These are phyloP conservation scores for Albophoma yamanashiensis DNA, from an alignment of 2,329 filamentous ascomycete species.

Conservation along the genomic window DNA sequence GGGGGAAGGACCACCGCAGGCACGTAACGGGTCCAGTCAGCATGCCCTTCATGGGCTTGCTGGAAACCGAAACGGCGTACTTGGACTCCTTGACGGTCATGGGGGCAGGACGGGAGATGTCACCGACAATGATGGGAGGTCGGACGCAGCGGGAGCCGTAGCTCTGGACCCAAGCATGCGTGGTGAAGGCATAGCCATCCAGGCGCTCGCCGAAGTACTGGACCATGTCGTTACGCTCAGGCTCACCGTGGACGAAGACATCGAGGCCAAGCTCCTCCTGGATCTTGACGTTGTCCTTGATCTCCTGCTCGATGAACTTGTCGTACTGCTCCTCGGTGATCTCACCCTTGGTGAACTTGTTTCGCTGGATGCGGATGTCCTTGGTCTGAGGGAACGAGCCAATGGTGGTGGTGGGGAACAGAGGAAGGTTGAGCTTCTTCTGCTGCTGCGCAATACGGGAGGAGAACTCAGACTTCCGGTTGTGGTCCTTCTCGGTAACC, in stretches of 20 bases:
- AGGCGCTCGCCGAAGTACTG: slow-evolving; percentile 99
- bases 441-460: slow-evolving; percentile 79
- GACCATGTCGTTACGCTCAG: slow-evolving; percentile 99
- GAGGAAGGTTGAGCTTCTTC: slow-evolving; percentile 82
- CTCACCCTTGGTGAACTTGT: slow-evolving; percentile 98
- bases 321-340: slow-evolving; percentile 90
- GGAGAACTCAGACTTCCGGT: slow-evolving; percentile 85
- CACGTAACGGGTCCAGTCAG: slow-evolving; percentile 98
- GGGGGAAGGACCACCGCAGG: slow-evolving; percentile 98
- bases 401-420: slow-evolving; percentile 98
- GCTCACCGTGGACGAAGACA: slow-evolving; percentile 96
- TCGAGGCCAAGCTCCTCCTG: slow-evolving; percentile 97
- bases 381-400: slow-evolving; percentile 99
- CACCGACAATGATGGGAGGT: slow-evolving; percentile 95
- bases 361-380: slow-evolving; percentile 92
- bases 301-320: slow-evolving; percentile 99
- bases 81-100: slow-evolving; percentile 99
- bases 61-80: slow-evolving; percentile 90
- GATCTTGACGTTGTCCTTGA: slow-evolving; percentile 86
- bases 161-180: slow-evolving; percentile 96
- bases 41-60: slow-evolving; percentile 99
- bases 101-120: slow-evolving; percentile 89
- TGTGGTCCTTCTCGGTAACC: slow-evolving; percentile 75
- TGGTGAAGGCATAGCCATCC: slow-evolving; percentile 96
- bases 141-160: slow-evolving; percentile 98